Base-by-base conservation (phyloP, 2,329 filamentous ascomycete genomes). In the Diplodia intermedia region DNA sequence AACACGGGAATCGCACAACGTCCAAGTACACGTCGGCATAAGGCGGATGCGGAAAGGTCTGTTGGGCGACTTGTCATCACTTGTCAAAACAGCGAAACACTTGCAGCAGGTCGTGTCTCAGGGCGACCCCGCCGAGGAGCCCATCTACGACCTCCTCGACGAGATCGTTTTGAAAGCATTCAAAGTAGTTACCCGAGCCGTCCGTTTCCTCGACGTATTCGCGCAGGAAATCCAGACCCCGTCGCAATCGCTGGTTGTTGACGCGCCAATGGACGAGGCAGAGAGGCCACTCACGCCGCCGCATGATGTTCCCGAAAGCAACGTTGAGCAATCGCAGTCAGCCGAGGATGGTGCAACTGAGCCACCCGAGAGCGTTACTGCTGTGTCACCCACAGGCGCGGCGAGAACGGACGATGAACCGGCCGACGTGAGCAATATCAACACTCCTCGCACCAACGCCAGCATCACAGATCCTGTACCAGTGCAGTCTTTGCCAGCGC, bases 131-230 rank as follows among this genome's bases (percentile, higher is more conserved):
- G 68, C 73, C 38, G 71, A 74, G 15, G 82, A 84, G 0, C 77
- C 81, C 0, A 83, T 91, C 14, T 92, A 92, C 74, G 88, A 91
- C 73, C 87, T 94, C 68, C 87, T 97, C 68, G 94, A 98, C 75
- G 92, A 97, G 77, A 93, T 98, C 87, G 91, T 98, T 29, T 82
- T 97, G 65, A 95, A 94, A 78, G 94, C 94, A 0, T 98, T 97
- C 82, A 93, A 91, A 76, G 93, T 98, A 65, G 91, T 97, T n/a
- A 94, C 90, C 57, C 90, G 94, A 73, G 93, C 92, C 15, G 93
- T 97, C 31, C 87, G 90, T 54, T 98, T 99, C 75, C 85, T 97
- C 52, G 95, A 99, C 73, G 86, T 94, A 2, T 89, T 95, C 82
- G 90, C 91, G 47, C 91, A 81, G 62, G 77, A 81, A 63, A 71